These are phyloP conservation scores for Porodaedalea pini DNA, from an alignment of 1,284 basidiomycete genomes.

Conservation along the genomic window DNA sequence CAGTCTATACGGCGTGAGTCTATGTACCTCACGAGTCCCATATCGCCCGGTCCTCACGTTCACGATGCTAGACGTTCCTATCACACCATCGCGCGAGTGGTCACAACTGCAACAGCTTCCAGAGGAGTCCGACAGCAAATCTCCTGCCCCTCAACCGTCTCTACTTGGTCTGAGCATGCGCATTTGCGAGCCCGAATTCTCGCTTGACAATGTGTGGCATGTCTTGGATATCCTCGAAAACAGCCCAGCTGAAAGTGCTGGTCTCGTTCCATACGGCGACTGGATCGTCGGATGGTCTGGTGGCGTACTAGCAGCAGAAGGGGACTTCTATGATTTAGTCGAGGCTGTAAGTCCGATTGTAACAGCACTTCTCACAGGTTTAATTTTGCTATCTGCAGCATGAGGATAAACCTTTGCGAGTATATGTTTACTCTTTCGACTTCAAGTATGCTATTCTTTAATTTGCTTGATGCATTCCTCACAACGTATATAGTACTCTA, in stretches of 20 bases:
- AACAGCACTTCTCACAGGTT: conserved; percentile 18
- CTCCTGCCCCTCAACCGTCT: conserved; percentile 53
- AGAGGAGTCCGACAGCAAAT: conserved; percentile 1
- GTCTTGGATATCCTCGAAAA: conserved; percentile 95
- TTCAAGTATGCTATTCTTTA: conserved; percentile 74
- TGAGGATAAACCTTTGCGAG: conserved; percentile 85
- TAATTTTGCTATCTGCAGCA: conserved; percentile 50
- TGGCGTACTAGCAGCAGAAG: conserved; percentile 87
- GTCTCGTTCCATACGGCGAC: conserved; percentile 84
- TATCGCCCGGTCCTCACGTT: conserved; percentile 14
- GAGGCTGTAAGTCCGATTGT: conserved; percentile 64
- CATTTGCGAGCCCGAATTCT: conserved; percentile 83
- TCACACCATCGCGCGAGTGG: conserved; percentile 86
- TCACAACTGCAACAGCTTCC: conserved; percentile 31
- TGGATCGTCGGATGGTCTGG: conserved; percentile 95
- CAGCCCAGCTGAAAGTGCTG: conserved; percentile 88
- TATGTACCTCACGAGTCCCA: not conserved
- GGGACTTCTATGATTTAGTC: conserved; percentile 95
- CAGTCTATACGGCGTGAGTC: conserved; percentile 76
- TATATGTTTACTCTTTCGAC: conserved; percentile 97
- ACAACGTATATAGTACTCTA: conserved; percentile 58
- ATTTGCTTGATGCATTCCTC: conserved; percentile 22
- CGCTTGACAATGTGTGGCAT: conserved; percentile 95
- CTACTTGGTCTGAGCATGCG: conserved; percentile 90
- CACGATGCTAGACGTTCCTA: conserved; percentile 63